Percentiles rank a stretch among this genome's conserved stretches.
These are phyloP conservation scores for Exserohilum turcica DNA, from an alignment of 2,329 filamentous ascomycete species.

Conservation along the genomic window DNA sequence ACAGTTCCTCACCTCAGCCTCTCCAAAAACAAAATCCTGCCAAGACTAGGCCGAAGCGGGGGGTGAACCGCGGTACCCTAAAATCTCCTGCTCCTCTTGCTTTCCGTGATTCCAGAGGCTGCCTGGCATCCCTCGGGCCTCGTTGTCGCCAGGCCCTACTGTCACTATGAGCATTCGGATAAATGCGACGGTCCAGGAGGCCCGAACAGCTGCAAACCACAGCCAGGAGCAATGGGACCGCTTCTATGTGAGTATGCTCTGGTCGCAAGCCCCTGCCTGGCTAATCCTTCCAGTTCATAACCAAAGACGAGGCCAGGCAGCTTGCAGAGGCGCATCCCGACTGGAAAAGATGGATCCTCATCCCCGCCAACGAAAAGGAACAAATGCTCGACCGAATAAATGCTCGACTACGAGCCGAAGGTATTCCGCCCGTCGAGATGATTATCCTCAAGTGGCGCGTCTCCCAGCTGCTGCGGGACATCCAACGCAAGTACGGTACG, in stretches of 20 bases:
- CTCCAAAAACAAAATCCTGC: constrained; percentile 45
- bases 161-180: constrained; percentile 46
- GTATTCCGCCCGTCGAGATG: constrained; percentile 46
- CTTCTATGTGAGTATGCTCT: constrained; percentile 42
- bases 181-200: constrained; percentile 46
- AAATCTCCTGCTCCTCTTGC: constrained; percentile 44
- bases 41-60: constrained; percentile 47
- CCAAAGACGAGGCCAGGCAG: constrained; percentile 45
- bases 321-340: constrained; percentile 45
- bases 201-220: constrained; percentile 42
- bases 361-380: constrained; percentile 46
- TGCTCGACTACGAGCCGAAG: constrained; percentile 40
- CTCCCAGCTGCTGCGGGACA: constrained; percentile 44
- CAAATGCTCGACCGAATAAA: constrained; percentile 45
- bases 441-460: constrained; percentile 47
- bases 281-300: constrained; percentile 44
- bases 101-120: constrained; percentile 39
- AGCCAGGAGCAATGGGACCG: constrained; percentile 47
- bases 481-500: constrained; percentile 47
- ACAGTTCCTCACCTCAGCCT: constrained; percentile 46
- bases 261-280: constrained; percentile 16
- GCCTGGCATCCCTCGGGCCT: constrained; percentile 28
- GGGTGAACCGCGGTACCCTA: constrained; percentile 45
- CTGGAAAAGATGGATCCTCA: constrained; percentile 47
- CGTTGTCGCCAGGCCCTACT: constrained; percentile 25